phyloP scores from a whole-genome alignment of 306 rosid species.

The Myrica gale region DNA sequence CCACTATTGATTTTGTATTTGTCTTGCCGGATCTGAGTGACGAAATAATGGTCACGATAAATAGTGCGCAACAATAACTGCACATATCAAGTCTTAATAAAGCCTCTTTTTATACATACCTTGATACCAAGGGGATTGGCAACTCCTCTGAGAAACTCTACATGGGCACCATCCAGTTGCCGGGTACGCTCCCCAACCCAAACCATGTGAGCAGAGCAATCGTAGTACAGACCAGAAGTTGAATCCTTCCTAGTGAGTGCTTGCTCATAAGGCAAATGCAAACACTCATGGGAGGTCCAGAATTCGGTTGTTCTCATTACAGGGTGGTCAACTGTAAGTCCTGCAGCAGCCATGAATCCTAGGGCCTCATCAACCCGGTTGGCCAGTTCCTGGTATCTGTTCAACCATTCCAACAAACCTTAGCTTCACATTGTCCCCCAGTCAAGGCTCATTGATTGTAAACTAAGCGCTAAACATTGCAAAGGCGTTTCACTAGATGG shows the following conservation, averaged over 20 bases:
- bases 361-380: conserved; percentile 68
- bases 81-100: background rate
- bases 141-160: conserved; percentile 72
- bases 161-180: conserved; percentile 73
- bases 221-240: conserved; percentile 65
- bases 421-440: background rate
- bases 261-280: conserved; percentile 71
- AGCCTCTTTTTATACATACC: conserved; percentile 28
- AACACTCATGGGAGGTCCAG: conserved; percentile 86
- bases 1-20: background rate
- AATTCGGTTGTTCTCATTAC: conserved; percentile 65
- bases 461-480: background rate
- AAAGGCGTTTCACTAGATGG: background rate
- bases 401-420: conserved; percentile 22
- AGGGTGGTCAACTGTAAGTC: conserved; percentile 68
- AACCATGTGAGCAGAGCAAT: conserved; percentile 82
- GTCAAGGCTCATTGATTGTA: background rate
- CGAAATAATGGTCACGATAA: background rate
- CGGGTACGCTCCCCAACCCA: conserved; percentile 86
- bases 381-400: conserved; percentile 67
- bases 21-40: background rate
- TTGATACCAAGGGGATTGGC: conserved; percentile 76
- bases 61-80: background rate
- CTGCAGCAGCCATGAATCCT: conserved; percentile 77
- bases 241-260: conserved; percentile 68